A percentile compares a stretch with the other conserved stretches of the same genome.
Conservation (phyloP, 345 rosid species). For the Geranium rotundifolium region DNA sequence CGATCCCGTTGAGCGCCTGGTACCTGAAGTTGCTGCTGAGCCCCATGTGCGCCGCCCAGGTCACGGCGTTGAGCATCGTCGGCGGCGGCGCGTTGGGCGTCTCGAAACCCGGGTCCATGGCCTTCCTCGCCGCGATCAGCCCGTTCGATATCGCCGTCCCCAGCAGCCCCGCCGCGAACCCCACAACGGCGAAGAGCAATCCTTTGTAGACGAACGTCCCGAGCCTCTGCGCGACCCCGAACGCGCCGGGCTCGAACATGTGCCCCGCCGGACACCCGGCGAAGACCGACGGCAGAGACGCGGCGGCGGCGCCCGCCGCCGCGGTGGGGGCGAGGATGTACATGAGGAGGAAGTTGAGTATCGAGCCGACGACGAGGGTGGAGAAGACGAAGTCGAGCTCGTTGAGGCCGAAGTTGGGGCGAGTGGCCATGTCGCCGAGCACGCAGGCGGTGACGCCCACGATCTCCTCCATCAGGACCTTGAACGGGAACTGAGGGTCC, state of each 20-base stretch:
- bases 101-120: neutral
- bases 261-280: neutral
- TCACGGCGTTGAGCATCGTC: neutral
- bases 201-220: neutral
- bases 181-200: neutral
- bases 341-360: neutral
- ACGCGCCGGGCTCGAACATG: neutral
- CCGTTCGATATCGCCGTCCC: neutral
- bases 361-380: neutral
- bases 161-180: neutral
- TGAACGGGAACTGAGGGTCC: slow-evolving; percentile 4
- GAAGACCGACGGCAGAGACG: neutral
- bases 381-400: slow-evolving; percentile 9
- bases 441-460: slow-evolving; percentile 5
- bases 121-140: neutral
- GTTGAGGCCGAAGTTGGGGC: slow-evolving; percentile 6
- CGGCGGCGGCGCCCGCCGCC: neutral
- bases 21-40: neutral
- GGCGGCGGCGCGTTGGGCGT: neutral
- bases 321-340: neutral
- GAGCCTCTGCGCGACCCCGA: neutral
- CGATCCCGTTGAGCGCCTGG: neutral
- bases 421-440: slow-evolving; percentile 5
- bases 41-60: neutral
- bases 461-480: slow-evolving; percentile 8